Conservation (phyloP, 2,329 filamentous ascomycete species). For the Helicocarpus griseus region DNA sequence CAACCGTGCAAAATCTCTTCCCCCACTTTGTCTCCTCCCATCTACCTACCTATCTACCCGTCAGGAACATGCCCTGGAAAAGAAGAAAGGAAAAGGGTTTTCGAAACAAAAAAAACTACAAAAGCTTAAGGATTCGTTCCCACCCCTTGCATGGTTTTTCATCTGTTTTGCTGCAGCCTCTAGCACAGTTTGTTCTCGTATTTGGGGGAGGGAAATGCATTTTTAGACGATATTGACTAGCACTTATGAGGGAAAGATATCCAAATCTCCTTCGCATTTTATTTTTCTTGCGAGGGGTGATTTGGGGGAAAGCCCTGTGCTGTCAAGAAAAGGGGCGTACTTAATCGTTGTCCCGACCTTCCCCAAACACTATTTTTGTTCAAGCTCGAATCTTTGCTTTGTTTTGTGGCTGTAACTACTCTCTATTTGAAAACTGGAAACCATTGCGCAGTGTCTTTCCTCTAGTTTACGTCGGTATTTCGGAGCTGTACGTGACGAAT, state of each 20-base stretch:
- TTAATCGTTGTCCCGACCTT: conserved; percentile 62
- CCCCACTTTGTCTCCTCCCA: neutral
- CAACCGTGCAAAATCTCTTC: neutral
- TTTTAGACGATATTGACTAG: conserved; percentile 49
- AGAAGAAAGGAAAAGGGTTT: neutral
- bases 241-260: conserved; percentile 99
- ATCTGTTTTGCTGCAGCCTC: neutral
- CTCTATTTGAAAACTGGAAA: neutral
- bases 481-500: too few species aligned
- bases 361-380: neutral
- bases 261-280: conserved; percentile 35
- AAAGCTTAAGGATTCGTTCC: neutral
- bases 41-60: neutral
- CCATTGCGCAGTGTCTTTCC: neutral
- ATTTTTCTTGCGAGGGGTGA: conserved; percentile 21
- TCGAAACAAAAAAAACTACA: neutral
- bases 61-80: neutral
- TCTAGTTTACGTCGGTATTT: too few species aligned
- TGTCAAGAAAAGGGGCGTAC: conserved; percentile 65
- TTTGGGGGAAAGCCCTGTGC: conserved; percentile 97
- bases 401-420: neutral
- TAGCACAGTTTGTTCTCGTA: neutral
- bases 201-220: conserved; percentile 12
- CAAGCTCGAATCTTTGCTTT: neutral
- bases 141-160: conserved; percentile 5